phyloP scores from a whole-genome alignment of 2,329 filamentous ascomycete genomes.

The Diaporthe longicolla region DNA sequence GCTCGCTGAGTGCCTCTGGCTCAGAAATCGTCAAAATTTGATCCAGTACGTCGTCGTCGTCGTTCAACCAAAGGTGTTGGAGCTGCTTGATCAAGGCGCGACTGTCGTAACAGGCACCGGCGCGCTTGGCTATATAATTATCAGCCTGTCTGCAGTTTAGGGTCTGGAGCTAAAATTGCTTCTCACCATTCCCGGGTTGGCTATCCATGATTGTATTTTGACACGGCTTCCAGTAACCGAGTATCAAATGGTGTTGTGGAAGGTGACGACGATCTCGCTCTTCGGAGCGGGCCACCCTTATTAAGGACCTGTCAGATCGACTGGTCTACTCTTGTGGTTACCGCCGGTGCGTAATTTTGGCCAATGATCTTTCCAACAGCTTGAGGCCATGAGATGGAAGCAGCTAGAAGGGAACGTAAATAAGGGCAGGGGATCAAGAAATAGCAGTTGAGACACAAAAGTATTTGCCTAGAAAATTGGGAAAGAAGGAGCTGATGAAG shows the following conservation, averaged over 20 bases:
- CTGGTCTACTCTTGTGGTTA: no score
- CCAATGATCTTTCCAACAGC: neutral
- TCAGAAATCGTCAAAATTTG: conserved; percentile 15
- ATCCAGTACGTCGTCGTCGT: neutral
- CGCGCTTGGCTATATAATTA: no score
- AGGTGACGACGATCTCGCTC: neutral
- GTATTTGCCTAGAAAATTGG: neutral
- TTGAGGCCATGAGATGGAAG: neutral
- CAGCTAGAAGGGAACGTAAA: neutral
- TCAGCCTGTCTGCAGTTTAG: neutral
- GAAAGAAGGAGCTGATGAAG: neutral
- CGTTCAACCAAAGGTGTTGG: neutral
- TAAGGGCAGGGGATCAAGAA: no score
- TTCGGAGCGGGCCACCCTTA: neutral
- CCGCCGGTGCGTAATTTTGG: neutral
- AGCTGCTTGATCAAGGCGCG: conserved; percentile 20
- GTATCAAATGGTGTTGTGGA: neutral
- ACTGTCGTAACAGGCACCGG: neutral
- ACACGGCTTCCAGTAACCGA: neutral
- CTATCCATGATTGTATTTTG: neutral
- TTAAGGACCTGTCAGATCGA: neutral
- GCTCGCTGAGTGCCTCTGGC: conserved; percentile 15
- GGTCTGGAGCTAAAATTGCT: neutral
- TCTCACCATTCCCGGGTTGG: neutral
- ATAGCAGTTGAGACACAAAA: neutral